Evolutionary conservation across 371 early-diverging fungal genomes (phyloP).

Genomic region (Rhizopus microsporus): DNA sequence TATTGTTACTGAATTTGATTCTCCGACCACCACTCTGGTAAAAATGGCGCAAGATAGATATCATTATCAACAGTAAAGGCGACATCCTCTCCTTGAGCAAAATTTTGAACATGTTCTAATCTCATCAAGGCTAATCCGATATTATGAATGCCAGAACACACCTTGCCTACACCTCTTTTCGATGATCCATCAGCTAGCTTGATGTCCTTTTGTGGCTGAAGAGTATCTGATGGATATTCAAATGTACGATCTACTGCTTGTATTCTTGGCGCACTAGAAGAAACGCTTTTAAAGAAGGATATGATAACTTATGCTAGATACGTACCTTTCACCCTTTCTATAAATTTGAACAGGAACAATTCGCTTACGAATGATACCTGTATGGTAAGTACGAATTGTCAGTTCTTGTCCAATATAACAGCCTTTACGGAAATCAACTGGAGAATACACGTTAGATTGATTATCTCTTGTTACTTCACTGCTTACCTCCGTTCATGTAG

Average conservation of each 20-base stretch:
- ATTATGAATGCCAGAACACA: slow-evolving; percentile 69
- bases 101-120: slow-evolving; percentile 66
- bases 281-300: neutral
- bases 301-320: neutral
- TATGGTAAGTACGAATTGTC: slow-evolving; percentile 94
- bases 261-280: slow-evolving; percentile 34
- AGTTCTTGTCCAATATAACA: slow-evolving; percentile 98
- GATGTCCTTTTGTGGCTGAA: slow-evolving; percentile 54
- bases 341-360: slow-evolving; percentile 81
- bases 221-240: slow-evolving; percentile 22
- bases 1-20: neutral
- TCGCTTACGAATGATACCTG: slow-evolving; percentile 92
- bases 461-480: neutral
- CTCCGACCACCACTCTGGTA: slow-evolving; percentile 58
- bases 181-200: slow-evolving; percentile 37
- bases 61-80: slow-evolving; percentile 40
- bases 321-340: slow-evolving; percentile 42
- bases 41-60: slow-evolving; percentile 48
- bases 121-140: slow-evolving; percentile 88
- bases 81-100: slow-evolving; percentile 12
- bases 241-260: slow-evolving; percentile 36
- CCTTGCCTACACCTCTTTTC: slow-evolving; percentile 62
- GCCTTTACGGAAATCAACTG: slow-evolving; percentile 95
- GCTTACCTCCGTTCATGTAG: slow-evolving; percentile 81
- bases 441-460: neutral